Evolutionary conservation across 805 yeast species (phyloP).

Genomic region (Starmerella stigmatis): DNA sequence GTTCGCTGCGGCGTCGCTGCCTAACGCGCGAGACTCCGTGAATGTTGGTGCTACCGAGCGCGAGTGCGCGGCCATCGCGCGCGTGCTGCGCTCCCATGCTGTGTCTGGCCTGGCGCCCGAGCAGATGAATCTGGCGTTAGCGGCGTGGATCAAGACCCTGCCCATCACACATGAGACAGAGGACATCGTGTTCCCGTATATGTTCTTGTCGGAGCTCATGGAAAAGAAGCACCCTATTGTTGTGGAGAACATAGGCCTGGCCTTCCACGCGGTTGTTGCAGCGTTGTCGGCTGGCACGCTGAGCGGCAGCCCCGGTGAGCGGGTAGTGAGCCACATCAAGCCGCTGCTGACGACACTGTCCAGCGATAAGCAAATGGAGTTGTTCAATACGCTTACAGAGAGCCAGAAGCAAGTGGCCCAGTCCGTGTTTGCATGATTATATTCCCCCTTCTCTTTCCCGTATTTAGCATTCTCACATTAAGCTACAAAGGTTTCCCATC

Average conservation of each 20-base stretch:
- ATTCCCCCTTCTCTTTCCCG: background rate
- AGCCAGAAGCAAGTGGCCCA: constrained; percentile 52
- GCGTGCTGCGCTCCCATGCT: constrained; percentile 60
- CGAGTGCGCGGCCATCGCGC: constrained; percentile 72
- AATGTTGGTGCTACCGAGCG: constrained; percentile 81
- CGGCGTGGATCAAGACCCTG: constrained; percentile 68
- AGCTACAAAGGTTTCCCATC: no score
- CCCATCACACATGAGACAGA: constrained; percentile 79
- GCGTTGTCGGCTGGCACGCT: constrained; percentile 62
- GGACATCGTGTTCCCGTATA: constrained; percentile 77
- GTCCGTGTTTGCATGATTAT: constrained; percentile 39
- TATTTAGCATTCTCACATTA: background rate
- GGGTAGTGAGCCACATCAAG: constrained; percentile 52
- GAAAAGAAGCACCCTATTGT: constrained; percentile 55
- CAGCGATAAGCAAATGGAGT: constrained; percentile 53
- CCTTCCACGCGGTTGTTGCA: constrained; percentile 59
- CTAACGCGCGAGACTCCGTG: constrained; percentile 79
- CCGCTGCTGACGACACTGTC: constrained; percentile 54
- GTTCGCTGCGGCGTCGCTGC: constrained; percentile 58
- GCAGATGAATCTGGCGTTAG: constrained; percentile 50
- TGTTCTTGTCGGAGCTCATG: constrained; percentile 61
- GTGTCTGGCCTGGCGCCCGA: constrained; percentile 39
- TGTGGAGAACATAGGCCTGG: constrained; percentile 43
- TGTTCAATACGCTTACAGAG: constrained; percentile 53
- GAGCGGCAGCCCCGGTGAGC: constrained; percentile 60